Conservation (phyloP, 768 basidiomycete species). For the Termitomyces sp. region DNA sequence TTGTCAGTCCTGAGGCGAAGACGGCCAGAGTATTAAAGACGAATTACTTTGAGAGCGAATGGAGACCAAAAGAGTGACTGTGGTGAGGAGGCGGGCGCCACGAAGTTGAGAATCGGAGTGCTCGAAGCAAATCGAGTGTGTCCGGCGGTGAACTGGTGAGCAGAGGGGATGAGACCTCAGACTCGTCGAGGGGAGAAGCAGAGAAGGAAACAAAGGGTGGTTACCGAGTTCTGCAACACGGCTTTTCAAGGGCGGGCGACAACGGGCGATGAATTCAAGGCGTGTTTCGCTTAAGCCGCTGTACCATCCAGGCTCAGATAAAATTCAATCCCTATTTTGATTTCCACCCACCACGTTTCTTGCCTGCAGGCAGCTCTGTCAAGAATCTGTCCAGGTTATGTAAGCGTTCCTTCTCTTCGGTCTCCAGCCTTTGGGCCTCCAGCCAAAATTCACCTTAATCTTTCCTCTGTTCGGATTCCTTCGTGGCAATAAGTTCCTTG, state of each 20-base stretch:
- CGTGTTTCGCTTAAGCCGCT: constrained; percentile 53
- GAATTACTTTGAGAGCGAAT: constrained; percentile 28
- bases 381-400: constrained; percentile 35
- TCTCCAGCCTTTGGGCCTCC: not conserved
- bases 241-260: constrained; percentile 49
- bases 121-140: constrained; percentile 57
- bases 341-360: constrained; percentile 62
- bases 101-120: constrained; percentile 27
- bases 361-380: constrained; percentile 70
- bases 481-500: not conserved
- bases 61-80: constrained; percentile 46
- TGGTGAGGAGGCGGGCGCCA: constrained; percentile 36
- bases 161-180: constrained; percentile 29
- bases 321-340: constrained; percentile 54
- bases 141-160: constrained; percentile 29
- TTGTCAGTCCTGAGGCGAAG: constrained; percentile 18
- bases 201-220: constrained; percentile 35
- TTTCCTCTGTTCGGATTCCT: not conserved
- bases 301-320: constrained; percentile 38
- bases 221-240: constrained; percentile 40
- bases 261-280: constrained; percentile 43
- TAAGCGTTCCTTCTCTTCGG: constrained; percentile 29
- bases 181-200: constrained; percentile 27
- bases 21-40: constrained; percentile 21
- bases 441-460: not conserved